These are phyloP conservation scores for Wickerhamiella allomyrinae DNA, from an alignment of 805 yeast genomes.

Conservation along the genomic window DNA sequence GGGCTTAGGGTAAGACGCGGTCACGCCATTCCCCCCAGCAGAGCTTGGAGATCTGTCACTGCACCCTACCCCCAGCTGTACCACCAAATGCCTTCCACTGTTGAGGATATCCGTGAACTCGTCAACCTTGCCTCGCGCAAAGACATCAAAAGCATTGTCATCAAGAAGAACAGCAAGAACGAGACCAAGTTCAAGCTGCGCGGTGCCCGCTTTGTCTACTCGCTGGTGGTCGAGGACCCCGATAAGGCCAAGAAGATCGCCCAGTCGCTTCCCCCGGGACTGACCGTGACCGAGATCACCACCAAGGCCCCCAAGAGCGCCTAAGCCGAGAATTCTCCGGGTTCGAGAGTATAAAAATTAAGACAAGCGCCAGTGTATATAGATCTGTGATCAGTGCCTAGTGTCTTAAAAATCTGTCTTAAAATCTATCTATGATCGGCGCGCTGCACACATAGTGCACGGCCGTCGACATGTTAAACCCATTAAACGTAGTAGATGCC, in stretches of 20 bases:
- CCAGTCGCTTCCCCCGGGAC: conserved; percentile 86
- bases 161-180: conserved; percentile 84
- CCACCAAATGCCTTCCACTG: conserved; percentile 35
- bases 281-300: conserved; percentile 19
- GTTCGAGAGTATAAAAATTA: background rate
- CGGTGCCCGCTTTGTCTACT: conserved; percentile 89
- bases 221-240: conserved; percentile 87
- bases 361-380: background rate
- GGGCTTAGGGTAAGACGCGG: too few relatives aligned
- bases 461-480: conserved; percentile 51
- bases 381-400: background rate
- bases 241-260: conserved; percentile 95
- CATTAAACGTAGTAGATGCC: conserved; percentile 88
- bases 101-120: conserved; percentile 93
- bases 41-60: background rate
- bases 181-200: conserved; percentile 99
- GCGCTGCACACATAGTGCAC: conserved; percentile 42
- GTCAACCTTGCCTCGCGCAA: conserved; percentile 76
- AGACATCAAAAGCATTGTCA: conserved; percentile 84
- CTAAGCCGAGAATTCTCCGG: background rate
- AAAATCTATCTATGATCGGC: background rate
- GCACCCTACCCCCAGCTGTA: too few relatives aligned
- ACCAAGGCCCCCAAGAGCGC: conserved; percentile 18
- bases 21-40: too few relatives aligned
- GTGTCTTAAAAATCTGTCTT: background rate